Percentiles rank a stretch among this genome's conserved stretches.
These are phyloP conservation scores for Blastobotrys mokoenaii DNA, from an alignment of 805 yeast species.

Conservation along the genomic window DNA sequence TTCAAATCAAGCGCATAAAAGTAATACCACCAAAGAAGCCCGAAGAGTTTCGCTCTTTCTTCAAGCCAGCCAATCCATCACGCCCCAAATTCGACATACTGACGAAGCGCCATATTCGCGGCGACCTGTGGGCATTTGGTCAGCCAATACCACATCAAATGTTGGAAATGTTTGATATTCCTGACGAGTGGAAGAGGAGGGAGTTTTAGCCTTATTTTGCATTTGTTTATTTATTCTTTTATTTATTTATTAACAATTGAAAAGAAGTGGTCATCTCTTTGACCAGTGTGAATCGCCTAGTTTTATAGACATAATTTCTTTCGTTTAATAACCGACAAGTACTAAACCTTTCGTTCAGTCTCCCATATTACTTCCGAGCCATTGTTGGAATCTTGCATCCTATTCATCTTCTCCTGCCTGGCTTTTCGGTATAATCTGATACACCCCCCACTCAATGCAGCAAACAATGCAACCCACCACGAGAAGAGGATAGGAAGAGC, in stretches of 20 bases:
- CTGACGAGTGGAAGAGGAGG: conserved; percentile 12
- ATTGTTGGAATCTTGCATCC: too few species aligned
- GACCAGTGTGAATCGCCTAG: too few species aligned
- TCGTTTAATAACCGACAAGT: too few species aligned
- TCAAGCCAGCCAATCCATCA: conserved; percentile 1
- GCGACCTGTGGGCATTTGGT: conserved; percentile 14
- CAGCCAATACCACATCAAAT: conserved; percentile 8
- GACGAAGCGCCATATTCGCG: conserved; percentile 8
- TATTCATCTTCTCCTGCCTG: too few species aligned
- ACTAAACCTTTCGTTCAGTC: too few species aligned
- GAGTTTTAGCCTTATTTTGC: not conserved
- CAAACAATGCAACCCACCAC: not conserved
- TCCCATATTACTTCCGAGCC: too few species aligned
- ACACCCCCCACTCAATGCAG: too few species aligned
- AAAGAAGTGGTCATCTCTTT: too few species aligned
- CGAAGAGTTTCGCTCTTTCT: conserved; percentile 8
- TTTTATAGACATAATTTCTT: too few species aligned
- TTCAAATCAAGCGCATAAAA: too few species aligned
- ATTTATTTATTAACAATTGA: conserved; percentile 1
- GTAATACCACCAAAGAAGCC: not conserved
- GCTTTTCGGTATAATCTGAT: too few species aligned
- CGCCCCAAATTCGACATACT: conserved; percentile 16
- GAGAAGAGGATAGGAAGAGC: conserved; percentile 10
- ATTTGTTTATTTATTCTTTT: too few species aligned
- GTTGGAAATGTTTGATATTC: conserved; percentile 15